Base-by-base conservation (phyloP, 768 basidiomycete species). In the Butyriboletus loyo region DNA sequence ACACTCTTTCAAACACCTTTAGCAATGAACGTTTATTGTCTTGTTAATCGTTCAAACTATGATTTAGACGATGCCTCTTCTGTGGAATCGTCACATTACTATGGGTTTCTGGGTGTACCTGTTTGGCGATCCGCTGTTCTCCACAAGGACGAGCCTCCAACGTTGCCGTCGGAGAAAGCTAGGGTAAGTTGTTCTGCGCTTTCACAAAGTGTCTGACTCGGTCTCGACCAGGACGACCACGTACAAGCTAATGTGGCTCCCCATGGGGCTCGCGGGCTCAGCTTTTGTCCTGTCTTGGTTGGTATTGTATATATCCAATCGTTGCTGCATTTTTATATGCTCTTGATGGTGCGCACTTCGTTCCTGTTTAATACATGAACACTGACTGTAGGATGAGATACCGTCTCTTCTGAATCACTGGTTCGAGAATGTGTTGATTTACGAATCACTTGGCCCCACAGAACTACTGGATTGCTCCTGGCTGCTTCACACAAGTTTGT, bases 221-320 rank as follows among this genome's bases (percentile, higher is more conserved):
- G 14, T 24, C 3, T 5, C 6, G 9, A 28, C 7, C 21, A 63
- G 61, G 50, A 47, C 11, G 30, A 47, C 1, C 3, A 36, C 21
- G 27, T 25, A n/a, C 32, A 38, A 42, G 53, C 25, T 2, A 44
- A 36, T 11, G 19, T 62, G 35, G 34, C 19, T n/a, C 21, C 40
- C 8, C 50, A 61, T 7, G 39, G 36, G 7, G 22, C 52, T 8
- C 58, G 48, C 24, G 53, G 58, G 50, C 41, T 61, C 25, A 63
- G 62, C 48, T 64, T 63, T 38, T 64, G 61, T 43, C 61, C 61
- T 10, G 38, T 61, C 41, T 7, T 61, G 37, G 46, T 35, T 15
- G 44, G 50, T 17, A 7, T 64, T 39, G 8, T 28, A 17, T 63
- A 64, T 36, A 22, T 53, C 30, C 52, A 49, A 13, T 63, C 62